These are phyloP conservation scores for Mangifera indica DNA, from an alignment of 345 rosid species.

Conservation along the genomic window DNA sequence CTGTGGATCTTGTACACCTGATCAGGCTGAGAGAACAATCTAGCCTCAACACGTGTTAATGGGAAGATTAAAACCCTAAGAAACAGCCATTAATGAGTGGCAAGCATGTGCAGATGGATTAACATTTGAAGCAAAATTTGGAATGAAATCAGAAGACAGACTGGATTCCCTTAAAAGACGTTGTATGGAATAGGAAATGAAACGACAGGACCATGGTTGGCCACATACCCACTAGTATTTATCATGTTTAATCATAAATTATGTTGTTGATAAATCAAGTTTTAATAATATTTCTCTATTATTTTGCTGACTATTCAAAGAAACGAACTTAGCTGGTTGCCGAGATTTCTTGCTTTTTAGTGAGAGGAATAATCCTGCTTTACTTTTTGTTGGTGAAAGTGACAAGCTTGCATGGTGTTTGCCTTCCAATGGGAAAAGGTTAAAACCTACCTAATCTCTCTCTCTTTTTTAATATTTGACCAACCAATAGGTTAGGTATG, in stretches of 20 bases:
- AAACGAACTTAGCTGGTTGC: conserved; percentile 45
- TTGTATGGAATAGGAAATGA: conserved; percentile 2
- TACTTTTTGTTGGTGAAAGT: conserved; percentile 29
- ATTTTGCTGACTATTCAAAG: conserved; percentile 19
- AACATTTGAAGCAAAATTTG: conserved; percentile 29
- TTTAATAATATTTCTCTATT: conserved; percentile 37
- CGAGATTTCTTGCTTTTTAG: conserved; percentile 36
- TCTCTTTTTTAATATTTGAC: conserved; percentile 32
- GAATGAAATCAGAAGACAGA: conserved; percentile 31
- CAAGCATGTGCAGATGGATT: conserved; percentile 47
- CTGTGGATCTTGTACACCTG: conserved; percentile 51
- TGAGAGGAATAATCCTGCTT: conserved; percentile 30
- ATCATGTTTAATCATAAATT: conserved; percentile 26
- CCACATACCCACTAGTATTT: conserved; percentile 29
- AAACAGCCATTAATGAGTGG: conserved; percentile 17
- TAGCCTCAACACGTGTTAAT: not conserved
- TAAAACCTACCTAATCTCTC: not conserved
- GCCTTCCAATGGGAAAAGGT: conserved; percentile 29
- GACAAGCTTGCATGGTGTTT: conserved; percentile 25
- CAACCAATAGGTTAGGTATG: conserved; percentile 3
- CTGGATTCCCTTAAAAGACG: conserved; percentile 33
- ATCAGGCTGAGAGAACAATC: conserved; percentile 20
- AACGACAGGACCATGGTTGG: conserved; percentile 18
- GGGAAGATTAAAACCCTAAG: conserved; percentile 1
- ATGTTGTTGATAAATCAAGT: conserved; percentile 29